Base-by-base conservation (phyloP, 495 filamentous ascomycete species). In the Rostrohypoxylon terebratum region DNA sequence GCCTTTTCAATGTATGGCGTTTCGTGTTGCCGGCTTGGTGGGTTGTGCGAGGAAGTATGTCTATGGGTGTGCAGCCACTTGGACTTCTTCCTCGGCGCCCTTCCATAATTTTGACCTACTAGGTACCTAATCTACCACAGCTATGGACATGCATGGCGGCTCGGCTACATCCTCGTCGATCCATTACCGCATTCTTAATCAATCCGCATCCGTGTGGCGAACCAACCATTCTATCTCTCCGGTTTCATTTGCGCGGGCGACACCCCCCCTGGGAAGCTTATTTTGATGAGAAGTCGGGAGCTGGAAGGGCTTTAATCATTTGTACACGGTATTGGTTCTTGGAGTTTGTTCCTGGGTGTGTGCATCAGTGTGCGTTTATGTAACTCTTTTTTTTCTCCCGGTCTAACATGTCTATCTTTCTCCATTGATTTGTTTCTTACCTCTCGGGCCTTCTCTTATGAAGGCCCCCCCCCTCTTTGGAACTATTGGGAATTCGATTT, bases 1-100 rank as follows among this genome's bases (percentile, higher is more conserved):
- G 51, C 62, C 58, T 44, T 63, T 59, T 62, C 31, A 57, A 75
- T 48, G 72, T 71, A 75, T 71, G 72, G 72, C 72, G 72, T 55
- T 75, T 75, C 72, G 72, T 75, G 72, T 75, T 71, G 68, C 63
- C 53, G 54, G 63, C 67, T 59, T 54, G 61, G 68, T 75, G 72
- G 58, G 72, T 69, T 71, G 71, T 67, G 67, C 67, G 66, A 69
- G 36, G 42, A 66, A 64, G 47, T 59, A 66, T 40, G 50, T 20
- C 58, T 18, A 45, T 25, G 54, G 51, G 42, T 51, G 50, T 59
- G 50, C 34, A 59, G 34, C 72, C 72, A 71, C 57, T 61, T 59
- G 58, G 57, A 40, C 4, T 20, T 62, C 23, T 31, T 66, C 42
- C 62, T 55, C 60, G 54, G 45, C 51, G 33, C 60, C 55, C 50